Base-by-base conservation (phyloP, 108 stramenopile genomes). In the Parietichytrium sp. region DNA sequence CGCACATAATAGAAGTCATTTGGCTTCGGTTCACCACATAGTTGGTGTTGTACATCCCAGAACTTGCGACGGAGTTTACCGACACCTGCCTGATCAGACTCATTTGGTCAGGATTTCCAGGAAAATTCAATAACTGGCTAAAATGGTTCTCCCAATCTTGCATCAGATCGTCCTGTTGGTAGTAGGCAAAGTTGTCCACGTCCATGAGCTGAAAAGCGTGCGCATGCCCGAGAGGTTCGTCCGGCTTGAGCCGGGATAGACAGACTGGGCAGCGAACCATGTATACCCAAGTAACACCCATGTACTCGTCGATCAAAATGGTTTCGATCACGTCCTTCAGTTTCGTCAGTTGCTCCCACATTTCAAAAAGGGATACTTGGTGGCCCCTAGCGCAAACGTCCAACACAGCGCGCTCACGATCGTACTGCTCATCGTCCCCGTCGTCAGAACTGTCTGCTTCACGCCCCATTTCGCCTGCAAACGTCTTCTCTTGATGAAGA, bases 101-200 rank as follows among this genome's bases (percentile, higher is more conserved):
- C n/a, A n/a, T n/a, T n/a, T n/a, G n/a, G n/a, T n/a, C n/a, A n/a
- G n/a, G n/a, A n/a, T n/a, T n/a, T n/a, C n/a, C n/a, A n/a, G n/a
- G n/a, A n/a, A n/a, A n/a, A n/a, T n/a, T n/a, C n/a, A n/a, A n/a
- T n/a, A n/a, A n/a, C n/a, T n/a, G n/a, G 23, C 15, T 42, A 45
- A 72, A 72, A 38, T 72, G 45, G 61, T 72, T 42, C n/a, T 42
- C 38, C 61, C 61, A 72, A 38, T 72, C 45, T 72, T 72, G 61
- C 3, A 72, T 15, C 6, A 72, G 61, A 27, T 72, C 61, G 42
- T n/a, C 61, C 61, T 72, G 61, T 2, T 42, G 61, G 38, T 72
- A 33, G 13, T 72, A 42, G 23, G 36, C n/a, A n/a, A n/a, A 45
- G 23, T 72, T 42, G 38, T 72, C 61, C 6, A 72, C 61, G 42